Base-by-base conservation (phyloP, 1,284 basidiomycete species). In the Amylostereum chailletii region DNA sequence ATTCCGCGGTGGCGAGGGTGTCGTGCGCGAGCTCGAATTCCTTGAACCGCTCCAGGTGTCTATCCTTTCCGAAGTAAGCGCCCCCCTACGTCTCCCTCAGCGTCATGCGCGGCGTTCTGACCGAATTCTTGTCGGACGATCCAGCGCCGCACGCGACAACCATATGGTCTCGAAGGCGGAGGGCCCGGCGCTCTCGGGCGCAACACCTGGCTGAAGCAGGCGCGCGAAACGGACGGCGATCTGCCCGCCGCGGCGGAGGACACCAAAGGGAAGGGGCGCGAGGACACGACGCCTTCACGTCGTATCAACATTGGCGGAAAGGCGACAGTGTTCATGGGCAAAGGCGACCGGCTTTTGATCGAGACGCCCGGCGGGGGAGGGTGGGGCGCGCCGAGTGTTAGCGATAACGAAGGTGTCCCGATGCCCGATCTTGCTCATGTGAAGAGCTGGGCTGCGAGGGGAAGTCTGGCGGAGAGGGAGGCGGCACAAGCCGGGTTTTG, bases 311-410 rank as follows among this genome's bases (percentile, higher is more conserved):
- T 97, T 39, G 93, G 94, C 19, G 92, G 94, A 5, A 97, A 97
- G 65, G 88, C 86, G 42, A 91, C 89, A 0, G 79, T 94, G 42
- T 80, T 79, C 66, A 92, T 94, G 82, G 89, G 86, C 45, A 86
- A 85, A 58, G 86, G 89, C 2, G 93, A 96, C 65, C 70, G 76
- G 41, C 68, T 95, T 51, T 57, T 88, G 50, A 84, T 96, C 51
- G 82, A 93, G 65, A 97, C 94, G 2, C 94, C 94, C 0, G 94
- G 94, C 1, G 94, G 90, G 4, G 94, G 94, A 2, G 94, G 84
- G 1, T 97, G 90, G 90, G 93, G 94, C 1, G 59, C 58, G 9
- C 60, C 71, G 8, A 69, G 74, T 43, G 66, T 64, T 3, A 67
- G 65, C 10, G 58, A 56, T 32, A 57, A 57, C 34, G 59, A 57